Conservation (phyloP, 768 basidiomycete genomes). For the Dioszegia hungarica region DNA sequence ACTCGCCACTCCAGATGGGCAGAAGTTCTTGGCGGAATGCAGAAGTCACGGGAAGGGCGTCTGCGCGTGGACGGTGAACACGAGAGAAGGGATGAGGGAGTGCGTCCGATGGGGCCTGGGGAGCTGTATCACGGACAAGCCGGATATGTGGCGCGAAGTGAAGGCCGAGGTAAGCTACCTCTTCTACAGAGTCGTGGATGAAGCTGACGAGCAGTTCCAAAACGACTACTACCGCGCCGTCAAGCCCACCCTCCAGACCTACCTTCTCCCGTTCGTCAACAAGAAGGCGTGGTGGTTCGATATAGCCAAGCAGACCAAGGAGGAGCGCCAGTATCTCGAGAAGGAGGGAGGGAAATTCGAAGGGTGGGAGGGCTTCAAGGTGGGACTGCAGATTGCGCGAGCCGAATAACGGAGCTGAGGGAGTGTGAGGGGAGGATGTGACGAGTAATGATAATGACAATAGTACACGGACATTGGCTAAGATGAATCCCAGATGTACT, state of each 20-base stretch:
- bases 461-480: not conserved
- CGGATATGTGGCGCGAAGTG: conserved; percentile 40
- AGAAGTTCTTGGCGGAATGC: conserved; percentile 68
- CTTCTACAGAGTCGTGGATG: not conserved
- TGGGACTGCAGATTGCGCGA: conserved; percentile 1
- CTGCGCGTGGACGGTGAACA: conserved; percentile 97
- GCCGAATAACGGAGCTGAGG: not conserved
- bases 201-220: conserved; percentile 19
- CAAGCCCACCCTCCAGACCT: conserved; percentile 19
- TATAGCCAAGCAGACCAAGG: conserved; percentile 30
- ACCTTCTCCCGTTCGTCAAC: conserved; percentile 25
- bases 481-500: too few species aligned
- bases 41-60: conserved; percentile 68
- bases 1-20: conserved; percentile 68
- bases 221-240: conserved; percentile 20
- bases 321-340: conserved; percentile 47
- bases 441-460: not conserved
- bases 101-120: conserved; percentile 48
- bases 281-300: conserved; percentile 38
- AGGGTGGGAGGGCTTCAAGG: conserved; percentile 3
- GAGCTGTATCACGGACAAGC: conserved; percentile 48
- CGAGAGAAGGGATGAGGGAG: conserved; percentile 60
- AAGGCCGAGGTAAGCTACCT: conserved; percentile 31
- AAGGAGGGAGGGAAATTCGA: conserved; percentile 42
- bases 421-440: not conserved